A percentile compares a stretch with the other conserved stretches of the same genome.
Evolutionary conservation across 805 yeast species (phyloP).

Genomic region (Spathaspora arborariae): DNA sequence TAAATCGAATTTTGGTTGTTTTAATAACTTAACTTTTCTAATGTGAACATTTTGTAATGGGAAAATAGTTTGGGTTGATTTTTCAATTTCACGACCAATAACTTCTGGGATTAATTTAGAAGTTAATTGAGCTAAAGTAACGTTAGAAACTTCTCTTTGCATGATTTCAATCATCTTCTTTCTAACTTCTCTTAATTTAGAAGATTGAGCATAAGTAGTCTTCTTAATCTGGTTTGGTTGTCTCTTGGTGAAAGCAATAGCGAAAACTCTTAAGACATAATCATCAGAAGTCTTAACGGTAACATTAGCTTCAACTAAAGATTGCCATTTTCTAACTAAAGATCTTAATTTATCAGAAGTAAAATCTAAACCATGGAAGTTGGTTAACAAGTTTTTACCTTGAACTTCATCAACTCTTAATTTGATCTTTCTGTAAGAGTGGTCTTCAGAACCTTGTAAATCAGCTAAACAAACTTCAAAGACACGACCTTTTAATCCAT

Average conservation of each 20-base stretch:
- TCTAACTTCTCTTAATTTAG: conserved; percentile 96
- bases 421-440: conserved; percentile 94
- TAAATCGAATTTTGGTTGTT: conserved; percentile 98
- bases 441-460: conserved; percentile 98
- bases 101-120: conserved; percentile 98
- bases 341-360: conserved; percentile 97
- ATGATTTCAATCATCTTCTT: conserved; percentile 95
- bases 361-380: conserved; percentile 99
- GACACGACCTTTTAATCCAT: conserved; percentile 97
- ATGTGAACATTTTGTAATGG: conserved; percentile 98
- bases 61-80: conserved; percentile 89
- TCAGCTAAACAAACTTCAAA: conserved; percentile 95
- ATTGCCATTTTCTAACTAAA: conserved; percentile 98
- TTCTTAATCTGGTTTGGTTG: conserved; percentile 95
- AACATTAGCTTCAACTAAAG: conserved; percentile 95
- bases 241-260: conserved; percentile 98
- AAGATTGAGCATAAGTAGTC: conserved; percentile 96
- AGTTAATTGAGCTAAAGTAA: conserved; percentile 93
- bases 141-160: conserved; percentile 93
- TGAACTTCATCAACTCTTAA: conserved; percentile 99
- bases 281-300: conserved; percentile 98
- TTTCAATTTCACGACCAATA: conserved; percentile 97
- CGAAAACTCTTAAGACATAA: conserved; percentile 93
- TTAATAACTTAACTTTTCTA: conserved; percentile 97
- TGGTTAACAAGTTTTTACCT: conserved; percentile 97